phyloP scores from a whole-genome alignment of 1,284 basidiomycete species.

The Coniophora puteana region DNA sequence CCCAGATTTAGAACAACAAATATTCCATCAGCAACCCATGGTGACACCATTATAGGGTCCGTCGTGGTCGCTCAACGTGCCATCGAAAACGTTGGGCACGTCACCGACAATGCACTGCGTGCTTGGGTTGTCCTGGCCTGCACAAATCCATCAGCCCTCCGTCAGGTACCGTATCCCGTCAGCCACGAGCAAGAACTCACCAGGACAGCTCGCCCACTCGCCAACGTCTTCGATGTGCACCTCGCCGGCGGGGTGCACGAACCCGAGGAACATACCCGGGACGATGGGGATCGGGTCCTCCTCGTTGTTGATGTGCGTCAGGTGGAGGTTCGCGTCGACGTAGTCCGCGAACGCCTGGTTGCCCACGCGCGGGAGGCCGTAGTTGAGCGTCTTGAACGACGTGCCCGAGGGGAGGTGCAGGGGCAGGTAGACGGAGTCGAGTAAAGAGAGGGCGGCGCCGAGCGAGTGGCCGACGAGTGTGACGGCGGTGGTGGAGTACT shows the following conservation, averaged over 20 bases:
- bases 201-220: slow-evolving; percentile 41
- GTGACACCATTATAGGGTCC: slow-evolving; percentile 28
- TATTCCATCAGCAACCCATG: slow-evolving; percentile 30
- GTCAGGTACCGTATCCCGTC: slow-evolving; percentile 3
- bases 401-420: slow-evolving; percentile 36
- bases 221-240: slow-evolving; percentile 44
- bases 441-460: slow-evolving; percentile 44
- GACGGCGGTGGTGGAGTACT: slow-evolving; percentile 26
- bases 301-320: slow-evolving; percentile 47
- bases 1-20: too few species aligned
- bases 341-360: slow-evolving; percentile 55
- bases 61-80: slow-evolving; percentile 25
- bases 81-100: slow-evolving; percentile 31
- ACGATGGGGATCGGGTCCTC: slow-evolving; percentile 40
- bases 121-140: slow-evolving; percentile 33
- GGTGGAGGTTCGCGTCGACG: slow-evolving; percentile 37
- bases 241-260: slow-evolving; percentile 49
- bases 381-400: slow-evolving; percentile 37
- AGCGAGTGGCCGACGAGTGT: slow-evolving; percentile 37
- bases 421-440: slow-evolving; percentile 45
- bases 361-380: slow-evolving; percentile 44
- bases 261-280: slow-evolving; percentile 47
- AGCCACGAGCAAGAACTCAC: slow-evolving; percentile 21
- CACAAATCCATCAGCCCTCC: too few species aligned
- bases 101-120: slow-evolving; percentile 27